phyloP scores from a whole-genome alignment of 2,329 filamentous ascomycete species.

The Aspergillus sp. region DNA sequence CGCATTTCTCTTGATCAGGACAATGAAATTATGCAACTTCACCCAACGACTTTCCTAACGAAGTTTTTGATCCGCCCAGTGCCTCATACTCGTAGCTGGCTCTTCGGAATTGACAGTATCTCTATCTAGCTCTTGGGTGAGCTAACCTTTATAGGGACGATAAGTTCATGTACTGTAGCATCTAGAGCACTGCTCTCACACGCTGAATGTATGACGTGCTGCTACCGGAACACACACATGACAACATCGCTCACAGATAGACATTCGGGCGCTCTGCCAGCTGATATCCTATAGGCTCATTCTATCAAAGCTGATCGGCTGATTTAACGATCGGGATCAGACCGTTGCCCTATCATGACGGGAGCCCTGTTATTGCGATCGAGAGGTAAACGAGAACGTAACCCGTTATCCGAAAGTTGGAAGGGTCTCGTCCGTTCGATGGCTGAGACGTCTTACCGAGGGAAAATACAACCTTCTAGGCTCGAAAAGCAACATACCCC shows the following conservation, averaged over 20 bases:
- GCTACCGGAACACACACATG: neutral
- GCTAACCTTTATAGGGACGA: no score
- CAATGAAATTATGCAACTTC: no score
- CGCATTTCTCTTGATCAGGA: no score
- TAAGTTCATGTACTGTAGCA: neutral
- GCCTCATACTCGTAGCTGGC: no score
- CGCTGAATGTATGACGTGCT: neutral
- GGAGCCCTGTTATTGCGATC: neutral
- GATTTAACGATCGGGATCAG: neutral
- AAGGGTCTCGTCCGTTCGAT: neutral
- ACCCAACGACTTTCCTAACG: no score
- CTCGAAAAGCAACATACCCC: neutral
- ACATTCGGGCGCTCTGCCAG: neutral
- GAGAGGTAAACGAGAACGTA: neutral
- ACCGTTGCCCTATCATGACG: neutral
- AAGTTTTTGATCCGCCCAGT: no score
- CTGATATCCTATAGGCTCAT: neutral
- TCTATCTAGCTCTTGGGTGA: no score
- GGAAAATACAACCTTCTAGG: neutral
- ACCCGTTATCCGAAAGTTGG: neutral
- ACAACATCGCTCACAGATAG: neutral
- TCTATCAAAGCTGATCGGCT: neutral
- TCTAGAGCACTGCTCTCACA: neutral
- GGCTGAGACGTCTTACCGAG: neutral
- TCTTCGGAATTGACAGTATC: no score